Conservation (phyloP, 495 filamentous ascomycete species). For the Penicillium macrosclerotiorum region DNA sequence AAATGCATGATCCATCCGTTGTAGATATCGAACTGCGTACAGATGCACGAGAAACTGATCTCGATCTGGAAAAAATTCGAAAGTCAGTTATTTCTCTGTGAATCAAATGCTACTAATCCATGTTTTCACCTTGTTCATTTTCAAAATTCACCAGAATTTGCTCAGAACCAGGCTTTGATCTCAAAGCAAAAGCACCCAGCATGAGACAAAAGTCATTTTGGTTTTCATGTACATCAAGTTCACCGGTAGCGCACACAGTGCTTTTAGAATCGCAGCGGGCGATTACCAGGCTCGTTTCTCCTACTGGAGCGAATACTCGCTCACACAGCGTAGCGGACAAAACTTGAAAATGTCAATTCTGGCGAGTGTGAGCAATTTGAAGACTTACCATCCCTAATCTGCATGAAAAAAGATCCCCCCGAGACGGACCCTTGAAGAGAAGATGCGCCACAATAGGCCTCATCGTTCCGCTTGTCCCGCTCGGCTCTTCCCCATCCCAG, state of each 20-base stretch:
- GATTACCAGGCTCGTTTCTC: background rate
- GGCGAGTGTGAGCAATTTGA: too few relatives aligned
- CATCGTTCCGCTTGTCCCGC: background rate
- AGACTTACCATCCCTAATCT: background rate
- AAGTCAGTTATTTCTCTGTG: background rate
- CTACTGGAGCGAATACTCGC: background rate
- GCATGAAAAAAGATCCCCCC: background rate
- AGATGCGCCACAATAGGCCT: background rate
- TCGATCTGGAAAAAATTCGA: background rate
- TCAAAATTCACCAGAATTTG: slow-evolving; percentile 2
- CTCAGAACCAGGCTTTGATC: background rate
- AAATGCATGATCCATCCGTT: slow-evolving; percentile 2
- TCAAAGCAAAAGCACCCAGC: background rate
- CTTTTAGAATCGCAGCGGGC: background rate
- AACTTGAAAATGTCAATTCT: background rate
- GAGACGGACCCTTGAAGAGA: slow-evolving; percentile 1
- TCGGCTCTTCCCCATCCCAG: background rate
- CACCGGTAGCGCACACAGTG: background rate
- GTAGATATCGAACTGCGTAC: slow-evolving; percentile 1
- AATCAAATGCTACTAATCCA: background rate
- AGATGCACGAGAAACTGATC: background rate
- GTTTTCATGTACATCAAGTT: background rate
- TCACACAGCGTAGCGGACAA: background rate
- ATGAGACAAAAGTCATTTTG: background rate
- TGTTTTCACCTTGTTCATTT: background rate